Evolutionary conservation across 306 rosid genomes (phyloP), one percentile per base, ranked within the genome.

Genomic region (Mucuna pruriens): DNA sequence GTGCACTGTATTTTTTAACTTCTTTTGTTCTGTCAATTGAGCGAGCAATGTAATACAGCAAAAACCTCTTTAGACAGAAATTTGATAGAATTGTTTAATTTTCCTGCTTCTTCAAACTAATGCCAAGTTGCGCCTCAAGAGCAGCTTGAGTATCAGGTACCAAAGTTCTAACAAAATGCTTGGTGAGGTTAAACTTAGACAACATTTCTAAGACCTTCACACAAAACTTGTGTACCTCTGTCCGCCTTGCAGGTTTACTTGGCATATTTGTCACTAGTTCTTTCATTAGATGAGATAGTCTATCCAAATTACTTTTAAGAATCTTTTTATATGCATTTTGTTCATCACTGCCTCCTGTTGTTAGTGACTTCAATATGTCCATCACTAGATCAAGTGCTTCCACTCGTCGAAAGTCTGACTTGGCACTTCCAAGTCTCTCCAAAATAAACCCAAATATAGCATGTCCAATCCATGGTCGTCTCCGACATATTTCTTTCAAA

Each of bases 401-500:
- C 7, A 93, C 89, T 49, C 94, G 85, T 33, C 99, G 87, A 26
- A 89, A 95, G 31, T 95, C 94, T 16, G 92, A 95, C 86, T 86
- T 90, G 25, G 96, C 82, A 39, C 76, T 84, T 58, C 88, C 86
- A 84, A 97, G 88, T 83, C 90, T 93, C 84, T 89, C 92, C 81
- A 93, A 74, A 40, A 91, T 84, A 66, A 90, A 88, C 57, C 91
- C 87, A 68, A 91, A 84, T 16, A 93, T 25, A 78, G 86, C 80
- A 71, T 84, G 96, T 61, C 96, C 98, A 79, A 95, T 82, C 97
- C 98, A 91, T 19, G 96, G 90, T 54, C 96, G 77, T 69, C 99
- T 86, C 58, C 86, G 83, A 77, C 91, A 77, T 79, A 91, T 89
- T 83, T 95, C 98, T 84, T 92, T 93, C 74, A 93, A 79, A 74